Evolutionary conservation across 257 asterid species (phyloP).

Genomic region (Datura wrightii): DNA sequence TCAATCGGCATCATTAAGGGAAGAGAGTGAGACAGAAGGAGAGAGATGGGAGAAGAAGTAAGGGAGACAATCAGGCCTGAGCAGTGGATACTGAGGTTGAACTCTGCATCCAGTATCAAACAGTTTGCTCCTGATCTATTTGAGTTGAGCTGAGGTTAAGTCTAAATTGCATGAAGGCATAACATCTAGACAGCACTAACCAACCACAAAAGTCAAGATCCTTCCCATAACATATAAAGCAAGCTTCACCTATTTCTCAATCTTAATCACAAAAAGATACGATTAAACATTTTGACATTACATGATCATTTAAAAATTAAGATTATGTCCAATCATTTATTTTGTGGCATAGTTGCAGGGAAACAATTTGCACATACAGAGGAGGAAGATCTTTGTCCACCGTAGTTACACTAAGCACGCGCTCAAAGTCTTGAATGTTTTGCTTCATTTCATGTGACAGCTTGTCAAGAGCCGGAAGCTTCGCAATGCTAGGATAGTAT

Average conservation of each 20-base stretch:
- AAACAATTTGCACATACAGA: constrained; percentile 57
- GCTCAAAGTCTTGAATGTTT: constrained; percentile 97
- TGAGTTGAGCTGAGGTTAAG: constrained; percentile 9
- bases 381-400: constrained; percentile 93
- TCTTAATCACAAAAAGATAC: constrained; percentile 20
- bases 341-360: constrained; percentile 26
- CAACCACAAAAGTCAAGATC: constrained; percentile 15
- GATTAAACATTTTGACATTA: constrained; percentile 20
- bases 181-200: constrained; percentile 19
- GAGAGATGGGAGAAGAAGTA: not conserved
- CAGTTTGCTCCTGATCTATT: constrained; percentile 2
- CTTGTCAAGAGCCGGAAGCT: constrained; percentile 78
- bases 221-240: constrained; percentile 7
- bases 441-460: constrained; percentile 88
- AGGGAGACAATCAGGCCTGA: constrained; percentile 18
- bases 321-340: not conserved
- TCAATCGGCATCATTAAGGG: not conserved
- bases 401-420: constrained; percentile 84
- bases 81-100: constrained; percentile 22
- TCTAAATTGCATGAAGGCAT: constrained; percentile 6
- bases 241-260: constrained; percentile 14
- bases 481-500: constrained; percentile 94
- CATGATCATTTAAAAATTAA: not conserved
- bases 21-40: constrained; percentile 4
- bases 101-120: constrained; percentile 17